phyloP scores from a whole-genome alignment of 2,329 filamentous ascomycete species.

The Coniosporium tulheliwenetii region DNA sequence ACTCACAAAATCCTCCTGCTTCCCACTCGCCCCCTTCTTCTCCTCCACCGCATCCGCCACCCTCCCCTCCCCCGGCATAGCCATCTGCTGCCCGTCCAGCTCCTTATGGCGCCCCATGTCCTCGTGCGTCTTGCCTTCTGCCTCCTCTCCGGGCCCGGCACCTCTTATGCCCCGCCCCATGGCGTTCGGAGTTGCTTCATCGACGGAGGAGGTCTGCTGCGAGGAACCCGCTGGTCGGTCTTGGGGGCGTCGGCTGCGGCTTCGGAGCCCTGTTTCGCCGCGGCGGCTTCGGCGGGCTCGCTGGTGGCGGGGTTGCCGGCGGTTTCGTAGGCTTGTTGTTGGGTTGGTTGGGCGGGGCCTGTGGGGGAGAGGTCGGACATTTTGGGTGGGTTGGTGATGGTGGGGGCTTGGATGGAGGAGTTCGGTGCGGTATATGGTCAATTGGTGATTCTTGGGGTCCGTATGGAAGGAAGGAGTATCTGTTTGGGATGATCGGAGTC shows the following conservation, averaged over 20 bases:
- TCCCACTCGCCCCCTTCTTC: slow-evolving; percentile 19
- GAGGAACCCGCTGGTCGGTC: slow-evolving; percentile 22
- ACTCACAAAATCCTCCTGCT: slow-evolving; percentile 23
- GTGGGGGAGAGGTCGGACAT: slow-evolving; percentile 24
- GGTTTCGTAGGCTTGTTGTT: slow-evolving; percentile 28
- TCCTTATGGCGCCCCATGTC: slow-evolving; percentile 28
- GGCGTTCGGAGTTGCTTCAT: slow-evolving; percentile 19
- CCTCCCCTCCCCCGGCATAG: slow-evolving; percentile 28
- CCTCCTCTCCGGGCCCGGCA: slow-evolving; percentile 27
- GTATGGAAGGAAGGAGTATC: no score
- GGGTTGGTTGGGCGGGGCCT: slow-evolving; percentile 27
- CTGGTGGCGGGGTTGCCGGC: slow-evolving; percentile 28
- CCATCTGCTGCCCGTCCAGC: slow-evolving; percentile 32
- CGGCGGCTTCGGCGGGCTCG: slow-evolving; percentile 20
- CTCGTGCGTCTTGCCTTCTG: slow-evolving; percentile 20
- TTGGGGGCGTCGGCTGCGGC: slow-evolving; percentile 1
- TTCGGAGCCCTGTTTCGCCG: slow-evolving; percentile 9
- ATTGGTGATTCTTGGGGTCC: no score
- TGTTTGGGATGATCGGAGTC: no score
- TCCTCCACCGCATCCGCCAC: slow-evolving; percentile 24
- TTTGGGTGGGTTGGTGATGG: slow-evolving; percentile 2
- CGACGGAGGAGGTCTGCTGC: slow-evolving; percentile 17
- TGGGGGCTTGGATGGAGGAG: no score
- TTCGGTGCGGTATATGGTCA: no score
- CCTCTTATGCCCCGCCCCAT: slow-evolving; percentile 27